Evolutionary conservation across 2,329 filamentous ascomycete genomes (phyloP).

Genomic region (Sphaceloma murrayae): DNA sequence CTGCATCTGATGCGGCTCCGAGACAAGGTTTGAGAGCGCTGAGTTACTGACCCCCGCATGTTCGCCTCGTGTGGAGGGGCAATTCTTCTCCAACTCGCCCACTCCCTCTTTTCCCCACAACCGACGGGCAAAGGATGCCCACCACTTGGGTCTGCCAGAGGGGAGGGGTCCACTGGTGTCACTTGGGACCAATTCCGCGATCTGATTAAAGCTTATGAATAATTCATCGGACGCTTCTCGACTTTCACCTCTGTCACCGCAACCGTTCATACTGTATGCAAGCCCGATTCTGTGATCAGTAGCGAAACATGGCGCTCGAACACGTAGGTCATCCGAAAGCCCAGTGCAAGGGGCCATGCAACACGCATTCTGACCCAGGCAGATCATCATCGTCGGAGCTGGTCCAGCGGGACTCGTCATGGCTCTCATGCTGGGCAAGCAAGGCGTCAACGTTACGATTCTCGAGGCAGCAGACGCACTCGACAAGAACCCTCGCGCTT

Average conservation of each 20-base stretch:
- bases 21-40: conserved; percentile 4
- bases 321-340: not conserved
- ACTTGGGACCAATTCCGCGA: not conserved
- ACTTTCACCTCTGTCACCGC: not conserved
- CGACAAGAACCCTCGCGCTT: conserved; percentile 52
- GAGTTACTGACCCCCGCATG: conserved; percentile 8
- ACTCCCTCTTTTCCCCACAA: conserved; percentile 7
- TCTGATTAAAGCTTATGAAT: not conserved
- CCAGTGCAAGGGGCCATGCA: no score
- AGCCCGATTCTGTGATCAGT: not conserved
- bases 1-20: conserved; percentile 5
- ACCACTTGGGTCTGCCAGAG: not conserved
- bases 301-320: conserved; percentile 1
- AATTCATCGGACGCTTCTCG: not conserved
- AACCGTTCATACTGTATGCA: not conserved
- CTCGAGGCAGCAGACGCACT: conserved; percentile 47
- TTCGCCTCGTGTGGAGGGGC: conserved; percentile 6
- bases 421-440: conserved; percentile 43
- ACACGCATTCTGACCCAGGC: not conserved
- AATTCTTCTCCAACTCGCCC: conserved; percentile 11
- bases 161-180: conserved; percentile 2
- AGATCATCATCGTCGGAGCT: conserved; percentile 25
- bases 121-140: not conserved
- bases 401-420: conserved; percentile 28
- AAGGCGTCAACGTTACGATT: conserved; percentile 44